Conservation (phyloP, 495 filamentous ascomycete species). For the Xylaria cubensis region DNA sequence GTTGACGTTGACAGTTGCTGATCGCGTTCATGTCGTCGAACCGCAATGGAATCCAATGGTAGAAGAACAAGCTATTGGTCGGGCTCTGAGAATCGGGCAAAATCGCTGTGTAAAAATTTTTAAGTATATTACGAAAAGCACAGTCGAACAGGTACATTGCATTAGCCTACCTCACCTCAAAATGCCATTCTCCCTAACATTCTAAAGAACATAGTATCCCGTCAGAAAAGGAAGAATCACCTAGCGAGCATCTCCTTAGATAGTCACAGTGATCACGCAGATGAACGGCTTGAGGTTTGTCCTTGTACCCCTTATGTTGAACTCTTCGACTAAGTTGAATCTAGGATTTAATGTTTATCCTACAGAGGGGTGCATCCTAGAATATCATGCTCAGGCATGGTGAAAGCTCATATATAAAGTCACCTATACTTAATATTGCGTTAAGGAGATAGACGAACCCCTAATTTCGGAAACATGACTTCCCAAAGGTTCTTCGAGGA, state of each 20-base stretch:
- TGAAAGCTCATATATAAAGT: too few relatives aligned
- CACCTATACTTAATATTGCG: too few relatives aligned
- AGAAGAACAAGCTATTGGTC: conserved; percentile 53
- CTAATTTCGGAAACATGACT: too few relatives aligned
- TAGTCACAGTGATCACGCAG: background rate
- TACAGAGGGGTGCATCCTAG: background rate
- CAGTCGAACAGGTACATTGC: background rate
- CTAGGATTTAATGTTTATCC: background rate
- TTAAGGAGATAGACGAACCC: too few relatives aligned
- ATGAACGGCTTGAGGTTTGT: background rate
- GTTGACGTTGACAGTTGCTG: conserved; percentile 51
- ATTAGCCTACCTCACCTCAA: too few relatives aligned
- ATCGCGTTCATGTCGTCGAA: conserved; percentile 52
- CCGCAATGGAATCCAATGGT: conserved; percentile 59
- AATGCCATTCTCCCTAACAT: background rate
- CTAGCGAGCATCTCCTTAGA: background rate
- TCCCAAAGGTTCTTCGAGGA: too few relatives aligned
- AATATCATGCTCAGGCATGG: background rate
- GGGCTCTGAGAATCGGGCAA: conserved; percentile 51
- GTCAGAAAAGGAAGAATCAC: background rate
- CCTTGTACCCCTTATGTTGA: background rate
- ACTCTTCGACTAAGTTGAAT: background rate
- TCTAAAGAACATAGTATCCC: background rate
- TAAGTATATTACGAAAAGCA: conserved; percentile 6
- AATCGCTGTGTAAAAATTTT: background rate